These are phyloP conservation scores for Baorangia bicolor DNA, from an alignment of 768 basidiomycete species.

Conservation along the genomic window DNA sequence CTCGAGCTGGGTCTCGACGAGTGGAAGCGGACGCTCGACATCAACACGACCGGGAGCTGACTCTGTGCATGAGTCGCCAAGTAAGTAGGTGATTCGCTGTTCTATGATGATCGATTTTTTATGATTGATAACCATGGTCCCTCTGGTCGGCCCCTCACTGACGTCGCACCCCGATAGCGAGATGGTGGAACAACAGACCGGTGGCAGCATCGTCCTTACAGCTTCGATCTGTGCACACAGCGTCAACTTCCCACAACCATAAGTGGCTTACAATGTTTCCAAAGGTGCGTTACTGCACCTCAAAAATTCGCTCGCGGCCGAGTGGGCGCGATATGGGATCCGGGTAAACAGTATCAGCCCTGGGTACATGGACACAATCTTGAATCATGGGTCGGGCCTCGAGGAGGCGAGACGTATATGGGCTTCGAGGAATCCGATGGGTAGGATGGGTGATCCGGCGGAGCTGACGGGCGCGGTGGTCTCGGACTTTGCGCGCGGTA, in stretches of 20 bases:
- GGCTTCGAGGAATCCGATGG: constrained; percentile 41
- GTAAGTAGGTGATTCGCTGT: constrained; percentile 19
- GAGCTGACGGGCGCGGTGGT: constrained; percentile 42
- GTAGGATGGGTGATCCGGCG: constrained; percentile 41
- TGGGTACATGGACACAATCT: constrained; percentile 44
- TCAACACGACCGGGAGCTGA: constrained; percentile 47
- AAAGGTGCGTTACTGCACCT: constrained; percentile 42
- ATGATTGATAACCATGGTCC: background rate
- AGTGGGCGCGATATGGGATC: constrained; percentile 43
- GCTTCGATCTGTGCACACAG: constrained; percentile 44
- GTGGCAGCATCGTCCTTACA: constrained; percentile 43
- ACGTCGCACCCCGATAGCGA: constrained; percentile 23
- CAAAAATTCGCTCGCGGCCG: constrained; percentile 39
- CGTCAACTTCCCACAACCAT: constrained; percentile 43
- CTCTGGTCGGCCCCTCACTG: background rate
- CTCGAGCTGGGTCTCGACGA: constrained; percentile 31
- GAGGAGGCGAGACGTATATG: constrained; percentile 36
- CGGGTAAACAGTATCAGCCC: constrained; percentile 44
- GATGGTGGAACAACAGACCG: constrained; percentile 42
- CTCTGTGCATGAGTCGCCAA: constrained; percentile 42
- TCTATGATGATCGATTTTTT: background rate
- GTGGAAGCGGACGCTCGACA: constrained; percentile 40
- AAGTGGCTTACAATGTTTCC: constrained; percentile 43
- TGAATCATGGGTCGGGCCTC: constrained; percentile 38
- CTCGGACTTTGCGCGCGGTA: background rate